These are phyloP conservation scores for Tieghemostelium lacteum DNA, from an alignment of 78 protist species.

Conservation along the genomic window DNA sequence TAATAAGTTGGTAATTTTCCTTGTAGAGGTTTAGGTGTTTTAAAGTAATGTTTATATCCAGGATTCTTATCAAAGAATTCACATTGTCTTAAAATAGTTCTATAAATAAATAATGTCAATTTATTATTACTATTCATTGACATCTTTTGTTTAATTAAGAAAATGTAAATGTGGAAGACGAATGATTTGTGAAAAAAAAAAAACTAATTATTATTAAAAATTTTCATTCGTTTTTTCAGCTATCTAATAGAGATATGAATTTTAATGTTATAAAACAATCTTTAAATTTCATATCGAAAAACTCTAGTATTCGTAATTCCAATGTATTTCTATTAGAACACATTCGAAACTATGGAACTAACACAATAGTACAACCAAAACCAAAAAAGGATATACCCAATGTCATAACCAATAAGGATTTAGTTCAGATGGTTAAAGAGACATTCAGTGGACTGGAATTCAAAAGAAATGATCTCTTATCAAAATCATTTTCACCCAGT, in stretches of 20 bases:
- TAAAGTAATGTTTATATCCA: conserved; percentile 42
- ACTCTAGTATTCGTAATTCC: too few species aligned
- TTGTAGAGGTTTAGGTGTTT: conserved; percentile 38
- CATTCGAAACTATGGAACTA: too few species aligned
- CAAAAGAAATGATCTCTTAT: background rate
- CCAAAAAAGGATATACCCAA: background rate
- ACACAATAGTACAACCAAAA: too few species aligned
- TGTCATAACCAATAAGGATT: background rate
- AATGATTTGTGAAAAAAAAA: too few species aligned
- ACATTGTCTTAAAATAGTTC: conserved; percentile 34
- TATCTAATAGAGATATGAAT: too few species aligned
- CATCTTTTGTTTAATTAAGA: background rate
- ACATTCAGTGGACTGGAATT: conserved; percentile 20
- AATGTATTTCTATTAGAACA: too few species aligned
- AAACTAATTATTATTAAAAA: too few species aligned
- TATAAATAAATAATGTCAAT: conserved; percentile 20
- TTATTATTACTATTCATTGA: background rate
- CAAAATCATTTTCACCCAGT: conserved; percentile 13
- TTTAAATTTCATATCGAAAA: too few species aligned
- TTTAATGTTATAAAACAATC: too few species aligned
- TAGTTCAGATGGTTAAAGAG: too few species aligned
- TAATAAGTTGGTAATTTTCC: conserved; percentile 42
- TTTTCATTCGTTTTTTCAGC: too few species aligned
- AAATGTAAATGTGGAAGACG: background rate
- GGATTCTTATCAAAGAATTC: conserved; percentile 21